Conservation (phyloP, 768 basidiomycete species). For the Pleurotus ostreatus region DNA sequence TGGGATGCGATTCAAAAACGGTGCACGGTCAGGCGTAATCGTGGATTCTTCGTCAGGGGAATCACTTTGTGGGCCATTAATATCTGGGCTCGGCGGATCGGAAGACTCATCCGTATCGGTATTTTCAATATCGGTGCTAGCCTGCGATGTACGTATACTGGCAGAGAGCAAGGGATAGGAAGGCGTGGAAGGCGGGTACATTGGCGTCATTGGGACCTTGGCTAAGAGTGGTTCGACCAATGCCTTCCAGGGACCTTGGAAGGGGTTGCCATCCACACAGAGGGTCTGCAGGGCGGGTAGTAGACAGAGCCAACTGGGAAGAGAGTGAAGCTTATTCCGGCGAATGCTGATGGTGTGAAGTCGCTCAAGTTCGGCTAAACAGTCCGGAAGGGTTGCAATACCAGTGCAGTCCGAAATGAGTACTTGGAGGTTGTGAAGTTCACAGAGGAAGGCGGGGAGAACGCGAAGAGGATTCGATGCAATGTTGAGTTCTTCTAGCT, state of each 20-base stretch:
- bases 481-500: slow-evolving; percentile 91
- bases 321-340: slow-evolving; percentile 79
- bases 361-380: slow-evolving; percentile 67
- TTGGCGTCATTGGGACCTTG: slow-evolving; percentile 53
- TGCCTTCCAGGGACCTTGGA: slow-evolving; percentile 90
- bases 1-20: slow-evolving; percentile 39
- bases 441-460: slow-evolving; percentile 85
- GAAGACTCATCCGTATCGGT: slow-evolving; percentile 58
- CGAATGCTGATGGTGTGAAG: slow-evolving; percentile 89
- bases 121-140: slow-evolving; percentile 38
- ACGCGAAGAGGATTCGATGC: slow-evolving; percentile 87
- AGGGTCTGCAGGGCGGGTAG: slow-evolving; percentile 82
- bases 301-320: slow-evolving; percentile 94
- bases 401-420: slow-evolving; percentile 92
- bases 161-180: slow-evolving; percentile 49
- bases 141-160: slow-evolving; percentile 31
- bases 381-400: slow-evolving; percentile 69
- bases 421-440: slow-evolving; percentile 74
- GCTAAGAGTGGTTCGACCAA: slow-evolving; percentile 82
- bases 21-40: slow-evolving; percentile 60
- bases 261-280: slow-evolving; percentile 93
- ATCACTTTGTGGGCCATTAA: slow-evolving; percentile 23
- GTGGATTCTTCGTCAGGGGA: slow-evolving; percentile 65
- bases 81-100: slow-evolving; percentile 40
- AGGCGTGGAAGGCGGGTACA: slow-evolving; percentile 65